These are phyloP conservation scores for Carex littledalei DNA, from an alignment of 176 grass and related monocot species.

Conservation along the genomic window DNA sequence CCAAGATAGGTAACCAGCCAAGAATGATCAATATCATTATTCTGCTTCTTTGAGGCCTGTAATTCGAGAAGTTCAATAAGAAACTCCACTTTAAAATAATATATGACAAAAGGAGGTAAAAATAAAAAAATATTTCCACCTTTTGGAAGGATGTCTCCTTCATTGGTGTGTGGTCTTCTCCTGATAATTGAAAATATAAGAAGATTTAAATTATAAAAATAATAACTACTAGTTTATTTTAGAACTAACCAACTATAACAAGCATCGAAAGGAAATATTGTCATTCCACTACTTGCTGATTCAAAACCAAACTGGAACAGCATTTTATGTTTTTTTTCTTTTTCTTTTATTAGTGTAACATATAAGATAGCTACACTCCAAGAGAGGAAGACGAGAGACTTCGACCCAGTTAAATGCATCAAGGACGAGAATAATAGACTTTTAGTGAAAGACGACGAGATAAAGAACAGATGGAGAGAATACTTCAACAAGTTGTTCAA, in stretches of 20 bases:
- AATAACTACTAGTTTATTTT: not conserved
- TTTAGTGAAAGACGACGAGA: no score
- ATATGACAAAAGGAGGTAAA: not conserved
- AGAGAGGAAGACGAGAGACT: no score
- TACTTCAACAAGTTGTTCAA: no score
- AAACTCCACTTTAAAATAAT: not conserved
- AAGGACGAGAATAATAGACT: no score
- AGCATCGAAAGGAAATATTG: not conserved
- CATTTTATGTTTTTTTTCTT: not conserved
- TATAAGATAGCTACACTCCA: no score
- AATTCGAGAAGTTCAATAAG: constrained; percentile 21
- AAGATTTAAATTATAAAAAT: constrained; percentile 2
- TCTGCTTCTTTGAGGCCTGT: constrained; percentile 14
- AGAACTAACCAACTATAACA: not conserved
- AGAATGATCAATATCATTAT: not conserved
- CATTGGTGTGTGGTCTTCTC: not conserved
- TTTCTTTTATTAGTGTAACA: not conserved
- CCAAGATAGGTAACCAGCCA: constrained; percentile 34
- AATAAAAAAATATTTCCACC: not conserved
- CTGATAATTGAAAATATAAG: constrained; percentile 1
- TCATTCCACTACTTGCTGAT: not conserved
- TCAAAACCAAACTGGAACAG: not conserved
- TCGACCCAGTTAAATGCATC: no score
- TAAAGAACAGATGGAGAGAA: no score
- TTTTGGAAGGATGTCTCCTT: not conserved